Evolutionary conservation across 169 alveolate genomes (phyloP).

Genomic region (Babesia gibsoni): DNA sequence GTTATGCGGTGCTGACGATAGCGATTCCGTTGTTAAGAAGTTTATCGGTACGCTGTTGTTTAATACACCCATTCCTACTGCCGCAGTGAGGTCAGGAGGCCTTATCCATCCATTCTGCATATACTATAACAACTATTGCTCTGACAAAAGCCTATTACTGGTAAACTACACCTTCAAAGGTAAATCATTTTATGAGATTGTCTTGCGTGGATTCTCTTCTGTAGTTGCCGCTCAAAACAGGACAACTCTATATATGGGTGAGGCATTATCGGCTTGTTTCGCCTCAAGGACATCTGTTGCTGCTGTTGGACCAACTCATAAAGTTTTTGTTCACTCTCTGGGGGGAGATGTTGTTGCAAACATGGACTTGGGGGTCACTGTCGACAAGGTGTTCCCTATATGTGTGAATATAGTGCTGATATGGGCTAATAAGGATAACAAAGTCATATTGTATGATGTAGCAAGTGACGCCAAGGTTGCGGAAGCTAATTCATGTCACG

Average conservation of each 20-base stretch:
- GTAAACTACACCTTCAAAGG: conserved; percentile 18
- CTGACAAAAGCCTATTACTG: conserved; percentile 21
- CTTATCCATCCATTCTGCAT: conserved; percentile 3
- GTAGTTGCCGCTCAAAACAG: background rate
- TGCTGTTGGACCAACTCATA: background rate
- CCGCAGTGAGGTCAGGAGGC: background rate
- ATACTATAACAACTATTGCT: conserved; percentile 23
- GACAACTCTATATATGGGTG: conserved; percentile 1
- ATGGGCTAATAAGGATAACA: conserved; percentile 11
- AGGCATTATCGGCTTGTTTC: conserved; percentile 32
- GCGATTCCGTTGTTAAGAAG: background rate
- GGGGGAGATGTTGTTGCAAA: background rate
- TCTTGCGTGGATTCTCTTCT: background rate
- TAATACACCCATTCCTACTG: background rate
- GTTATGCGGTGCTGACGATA: conserved; percentile 4
- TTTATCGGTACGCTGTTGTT: conserved; percentile 15
- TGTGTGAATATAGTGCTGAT: conserved; percentile 25
- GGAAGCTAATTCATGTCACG: conserved; percentile 1
- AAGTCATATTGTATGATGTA: conserved; percentile 6
- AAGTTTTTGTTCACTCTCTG: background rate
- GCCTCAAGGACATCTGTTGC: conserved; percentile 8
- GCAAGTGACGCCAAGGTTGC: background rate
- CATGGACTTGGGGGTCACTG: background rate
- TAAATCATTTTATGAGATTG: background rate
- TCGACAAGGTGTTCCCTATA: conserved; percentile 38